Evolutionary conservation across 139 green algal genomes (phyloP), one percentile per base, ranked within the genome.

Genomic region (Limnomonas spitsbergensis): DNA sequence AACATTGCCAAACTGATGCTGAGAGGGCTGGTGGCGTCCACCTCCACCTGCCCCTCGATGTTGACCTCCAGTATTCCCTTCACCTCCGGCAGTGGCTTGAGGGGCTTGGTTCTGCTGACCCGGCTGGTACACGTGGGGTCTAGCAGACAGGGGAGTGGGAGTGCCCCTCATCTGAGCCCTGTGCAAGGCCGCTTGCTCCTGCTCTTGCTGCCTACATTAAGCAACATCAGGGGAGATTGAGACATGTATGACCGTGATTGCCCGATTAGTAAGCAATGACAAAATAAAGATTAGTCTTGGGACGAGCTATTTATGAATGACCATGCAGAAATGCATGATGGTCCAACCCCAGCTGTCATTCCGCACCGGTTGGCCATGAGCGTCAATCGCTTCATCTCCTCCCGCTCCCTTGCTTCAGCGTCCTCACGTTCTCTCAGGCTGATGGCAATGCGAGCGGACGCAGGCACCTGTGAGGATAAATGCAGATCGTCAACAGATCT

Each of bases 301-400:
- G n/a, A n/a, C n/a, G n/a, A n/a, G n/a, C n/a, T n/a, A n/a, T n/a
- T n/a, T n/a, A n/a, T n/a, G n/a, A n/a, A n/a, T n/a, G n/a, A n/a
- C n/a, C n/a, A n/a, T n/a, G n/a, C n/a, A n/a, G n/a, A n/a, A n/a
- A n/a, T n/a, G n/a, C n/a, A n/a, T n/a, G n/a, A n/a, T n/a, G n/a
- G n/a, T n/a, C n/a, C n/a, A n/a, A n/a, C n/a, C n/a, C n/a, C n/a
- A n/a, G n/a, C n/a, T n/a, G n/a, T n/a, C n/a, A n/a, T n/a, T n/a
- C n/a, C n/a, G n/a, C n/a, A 61, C 47, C 47, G 39, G 40, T 67
- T 78, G 71, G 71, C 71, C 71, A 38, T 4, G 4, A 78, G 71
- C 4, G 40, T 67, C 3, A 78, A 38, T 39, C 71, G 38, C 71
- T 78, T 78, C 38, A 78, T 66, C 71, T 78, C 71, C 40, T 78